Evolutionary conservation across 495 filamentous ascomycete genomes (phyloP).

Genomic region (Alectoria sarmentosa): DNA sequence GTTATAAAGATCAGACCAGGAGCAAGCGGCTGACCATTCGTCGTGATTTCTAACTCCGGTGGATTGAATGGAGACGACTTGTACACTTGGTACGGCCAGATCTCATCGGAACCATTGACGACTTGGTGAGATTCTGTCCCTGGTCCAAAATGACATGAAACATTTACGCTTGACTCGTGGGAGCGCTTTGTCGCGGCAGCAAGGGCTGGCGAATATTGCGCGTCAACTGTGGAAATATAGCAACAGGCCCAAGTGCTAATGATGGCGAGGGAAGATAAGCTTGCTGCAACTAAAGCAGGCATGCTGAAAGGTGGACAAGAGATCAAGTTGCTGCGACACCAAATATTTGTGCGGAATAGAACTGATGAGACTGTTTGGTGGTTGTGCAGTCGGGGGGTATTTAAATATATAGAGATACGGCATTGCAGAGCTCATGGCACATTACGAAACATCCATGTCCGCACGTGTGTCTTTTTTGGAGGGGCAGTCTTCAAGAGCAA

Average conservation of each 20-base stretch:
- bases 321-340: too few relatives aligned
- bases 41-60: conserved; percentile 23
- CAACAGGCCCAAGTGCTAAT: neutral
- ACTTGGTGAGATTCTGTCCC: conserved; percentile 4
- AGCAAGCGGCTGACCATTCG: conserved; percentile 22
- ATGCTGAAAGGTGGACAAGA: neutral
- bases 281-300: neutral
- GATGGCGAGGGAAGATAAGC: neutral
- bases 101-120: conserved; percentile 8
- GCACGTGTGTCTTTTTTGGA: too few relatives aligned
- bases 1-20: conserved; percentile 25
- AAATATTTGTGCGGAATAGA: too few relatives aligned
- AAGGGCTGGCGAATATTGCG: neutral
- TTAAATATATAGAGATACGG: too few relatives aligned
- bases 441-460: too few relatives aligned
- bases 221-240: neutral
- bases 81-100: conserved; percentile 28
- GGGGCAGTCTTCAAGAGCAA: too few relatives aligned
- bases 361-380: too few relatives aligned
- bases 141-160: neutral
- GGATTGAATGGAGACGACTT: conserved; percentile 25
- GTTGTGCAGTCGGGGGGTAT: too few relatives aligned
- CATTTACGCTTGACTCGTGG: neutral
- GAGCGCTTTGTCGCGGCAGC: neutral
- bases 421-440: too few relatives aligned